Base-by-base conservation (phyloP, 2,329 filamentous ascomycete genomes). In the Xylaria sp. region DNA sequence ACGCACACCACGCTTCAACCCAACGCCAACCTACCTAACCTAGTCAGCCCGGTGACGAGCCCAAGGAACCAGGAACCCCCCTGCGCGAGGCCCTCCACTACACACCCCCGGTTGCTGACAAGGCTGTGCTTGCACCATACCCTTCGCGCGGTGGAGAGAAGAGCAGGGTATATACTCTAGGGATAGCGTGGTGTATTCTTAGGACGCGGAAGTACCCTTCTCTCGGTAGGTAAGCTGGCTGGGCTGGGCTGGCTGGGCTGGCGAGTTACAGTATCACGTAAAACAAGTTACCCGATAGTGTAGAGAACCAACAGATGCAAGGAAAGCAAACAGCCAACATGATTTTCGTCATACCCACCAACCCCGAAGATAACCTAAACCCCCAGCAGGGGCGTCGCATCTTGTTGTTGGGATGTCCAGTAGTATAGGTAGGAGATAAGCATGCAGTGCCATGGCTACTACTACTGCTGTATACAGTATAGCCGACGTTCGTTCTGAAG, bases 11-110 rank as follows among this genome's bases (percentile, higher is more conserved):
- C 57, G 15, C 41, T 18, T n/a, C 57, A 60, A 48, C 57, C 41
- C 41, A 60, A 25, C 37, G 10, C 37, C 41, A 48, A 28, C 37
- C 20, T 10, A 37, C 34, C 10, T 37, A 37, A 37, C 34, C 34
- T 37, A 62, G 52, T 25, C 57, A 66, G 34, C 62, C 58, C 51
- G 57, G 62, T 46, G 41, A 46, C 57, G 52, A 66, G 63, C 67
- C 67, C 67, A 59, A 59, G 54, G 28, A 46, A 23, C 63, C 58
- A 64, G 67, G 62, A 63, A 54, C 44, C 57, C 57, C 66, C 67
- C 58, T 69, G 67, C 54, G 58, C 10, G 28, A 12, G 31, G 52
- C 39, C 64, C 34, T 37, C 34, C 34, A 37, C 34, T 37, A 37
- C 34, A 8, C 34, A n/a, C 7, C 34, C 34, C 41, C 50, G 50